Base-by-base conservation (phyloP, 2,329 filamentous ascomycete species). In the Gnomoniopsis smithogilvyi region DNA sequence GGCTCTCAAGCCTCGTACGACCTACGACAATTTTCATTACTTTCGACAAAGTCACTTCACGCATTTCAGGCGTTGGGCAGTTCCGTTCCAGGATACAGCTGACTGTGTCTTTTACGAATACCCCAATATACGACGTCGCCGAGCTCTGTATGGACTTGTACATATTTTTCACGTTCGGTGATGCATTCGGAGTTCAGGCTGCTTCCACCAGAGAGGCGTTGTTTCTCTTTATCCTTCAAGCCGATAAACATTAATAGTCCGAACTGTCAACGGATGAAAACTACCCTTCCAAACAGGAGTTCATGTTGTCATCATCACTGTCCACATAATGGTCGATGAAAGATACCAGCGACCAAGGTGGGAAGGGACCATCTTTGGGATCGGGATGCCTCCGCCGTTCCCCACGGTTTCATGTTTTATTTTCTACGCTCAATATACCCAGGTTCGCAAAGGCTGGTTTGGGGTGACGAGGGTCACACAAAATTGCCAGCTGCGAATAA, bases 371-470 rank as follows among this genome's bases (percentile, higher is more conserved):
- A 41, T 19, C 41, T 10, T 19, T n/a, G 8, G 6, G 41, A 21
- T 10, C 17, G 41, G 17, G 3, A 6, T 19, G 3, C 15, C 51
- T 64, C 62, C 26, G 64, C 69, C 65, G 67, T 69, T 65, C 68
- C 66, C 67, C 67, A 15, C 21, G 19, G 19, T 22, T 72, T 73
- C 66, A 64, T 69, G 72, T 73, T 69, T 66, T 68, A 69, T 63
- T 69, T 68, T 71, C 7, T 46, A 21, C 51, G 46, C 46, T 71
- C 65, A 71, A 73, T 76, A 77, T 76, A 77, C 74, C 74, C 72
- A 65, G 65, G 67, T 68, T 68, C 66, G 64, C 63, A 62, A 65
- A 63, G 65, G 68, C 68, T 68, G 67, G 72, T 71, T 67, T 65
- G 59, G 67, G 68, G 61, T 64, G 64, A 65, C 62, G 67, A 68